Evolutionary conservation across 1,284 basidiomycete species (phyloP).

Genomic region (Melampsora larici-populina): DNA sequence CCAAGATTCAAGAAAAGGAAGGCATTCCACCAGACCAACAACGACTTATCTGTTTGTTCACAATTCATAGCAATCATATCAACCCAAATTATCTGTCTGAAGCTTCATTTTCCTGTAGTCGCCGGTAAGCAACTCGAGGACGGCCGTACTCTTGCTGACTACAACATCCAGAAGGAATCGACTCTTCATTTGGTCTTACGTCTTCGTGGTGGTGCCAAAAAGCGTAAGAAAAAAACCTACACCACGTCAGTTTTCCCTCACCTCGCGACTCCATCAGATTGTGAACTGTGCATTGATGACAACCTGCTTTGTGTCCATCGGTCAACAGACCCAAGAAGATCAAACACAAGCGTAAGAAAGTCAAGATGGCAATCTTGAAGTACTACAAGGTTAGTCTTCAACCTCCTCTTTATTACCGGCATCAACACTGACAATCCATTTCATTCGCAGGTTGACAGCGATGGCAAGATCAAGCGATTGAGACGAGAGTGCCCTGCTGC

Average conservation of each 20-base stretch:
- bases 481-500: slow-evolving; percentile 34
- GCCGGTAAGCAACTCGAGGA: slow-evolving; percentile 58
- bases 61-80: not conserved
- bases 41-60: slow-evolving; percentile 38
- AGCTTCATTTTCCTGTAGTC: slow-evolving; percentile 43
- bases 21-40: slow-evolving; percentile 86
- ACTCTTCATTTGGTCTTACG: slow-evolving; percentile 94
- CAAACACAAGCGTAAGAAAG: slow-evolving; percentile 43
- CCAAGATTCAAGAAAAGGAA: slow-evolving; percentile 63
- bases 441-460: slow-evolving; percentile 28
- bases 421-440: not conserved
- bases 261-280: not conserved
- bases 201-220: slow-evolving; percentile 64
- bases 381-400: slow-evolving; percentile 32
- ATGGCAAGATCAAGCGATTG: slow-evolving; percentile 37
- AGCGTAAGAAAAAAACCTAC: slow-evolving; percentile 42
- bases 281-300: not conserved
- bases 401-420: not conserved
- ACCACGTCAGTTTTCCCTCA: slow-evolving; percentile 20
- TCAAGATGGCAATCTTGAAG: slow-evolving; percentile 42
- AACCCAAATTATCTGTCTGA: not conserved
- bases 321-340: slow-evolving; percentile 32
- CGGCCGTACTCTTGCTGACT: slow-evolving; percentile 60
- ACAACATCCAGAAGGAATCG: slow-evolving; percentile 94
- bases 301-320: not conserved